A percentile compares a stretch with the other conserved stretches of the same genome.
These are phyloP conservation scores for Chiua virens DNA, from an alignment of 768 basidiomycete species.

Conservation along the genomic window DNA sequence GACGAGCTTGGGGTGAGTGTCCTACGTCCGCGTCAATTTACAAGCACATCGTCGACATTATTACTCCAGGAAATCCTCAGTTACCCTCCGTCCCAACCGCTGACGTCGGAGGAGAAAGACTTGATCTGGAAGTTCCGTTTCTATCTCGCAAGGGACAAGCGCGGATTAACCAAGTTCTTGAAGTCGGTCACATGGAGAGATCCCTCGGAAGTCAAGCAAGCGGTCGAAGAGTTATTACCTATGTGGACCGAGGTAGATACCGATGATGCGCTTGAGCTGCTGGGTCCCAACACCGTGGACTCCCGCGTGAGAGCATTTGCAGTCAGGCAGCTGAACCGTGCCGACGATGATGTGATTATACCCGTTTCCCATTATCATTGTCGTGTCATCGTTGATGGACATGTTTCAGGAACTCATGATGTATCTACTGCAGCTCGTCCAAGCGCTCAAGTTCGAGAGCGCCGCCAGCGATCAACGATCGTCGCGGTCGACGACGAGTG, in stretches of 20 bases:
- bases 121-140: constrained; percentile 99
- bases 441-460: constrained; percentile 96
- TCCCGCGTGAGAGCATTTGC: constrained; percentile 94
- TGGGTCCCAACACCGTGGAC: constrained; percentile 88
- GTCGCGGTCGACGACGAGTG: constrained; percentile 68
- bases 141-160: constrained; percentile 88
- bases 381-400: background rate
- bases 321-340: constrained; percentile 83
- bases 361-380: background rate
- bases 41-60: background rate
- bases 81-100: constrained; percentile 84
- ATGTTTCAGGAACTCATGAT: constrained; percentile 76
- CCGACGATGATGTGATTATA: constrained; percentile 85
- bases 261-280: constrained; percentile 92
- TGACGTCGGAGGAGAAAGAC: constrained; percentile 93
- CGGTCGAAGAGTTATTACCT: constrained; percentile 92
- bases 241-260: constrained; percentile 98
- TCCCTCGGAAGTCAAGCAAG: constrained; percentile 94
- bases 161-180: constrained; percentile 95
- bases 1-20: constrained; percentile 83
- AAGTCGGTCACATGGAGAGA: constrained; percentile 98
- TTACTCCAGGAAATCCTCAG: constrained; percentile 76
- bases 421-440: constrained; percentile 94
- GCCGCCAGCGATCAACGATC: constrained; percentile 74
- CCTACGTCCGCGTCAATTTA: background rate